These are phyloP conservation scores for Colletotrichum cuscutae DNA, from an alignment of 2,329 filamentous ascomycete species.

Conservation along the genomic window DNA sequence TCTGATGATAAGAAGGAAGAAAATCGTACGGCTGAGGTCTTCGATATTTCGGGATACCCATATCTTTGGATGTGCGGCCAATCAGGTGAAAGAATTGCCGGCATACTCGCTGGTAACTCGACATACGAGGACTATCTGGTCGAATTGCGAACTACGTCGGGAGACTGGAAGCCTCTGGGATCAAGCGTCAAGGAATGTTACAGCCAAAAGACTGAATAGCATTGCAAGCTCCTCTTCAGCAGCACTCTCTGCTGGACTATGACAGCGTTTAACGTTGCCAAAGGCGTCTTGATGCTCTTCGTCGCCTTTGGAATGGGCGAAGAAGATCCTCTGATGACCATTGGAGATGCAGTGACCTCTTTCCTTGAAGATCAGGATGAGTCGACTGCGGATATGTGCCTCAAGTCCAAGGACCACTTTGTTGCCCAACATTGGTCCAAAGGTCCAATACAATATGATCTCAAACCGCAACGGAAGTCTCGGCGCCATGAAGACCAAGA, in stretches of 20 bases:
- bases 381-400: not conserved
- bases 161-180: not conserved
- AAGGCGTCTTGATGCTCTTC: not conserved
- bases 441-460: not conserved
- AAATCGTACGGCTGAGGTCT: not conserved
- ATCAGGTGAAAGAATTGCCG: not conserved
- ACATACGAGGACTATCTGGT: not conserved
- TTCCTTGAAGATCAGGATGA: not conserved
- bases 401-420: not conserved
- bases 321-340: not conserved
- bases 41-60: not conserved
- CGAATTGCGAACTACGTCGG: not conserved
- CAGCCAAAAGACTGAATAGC: not conserved
- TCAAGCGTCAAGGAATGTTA: not conserved
- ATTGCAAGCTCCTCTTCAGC: not conserved
- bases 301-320: not conserved
- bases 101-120: not conserved
- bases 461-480: not conserved
- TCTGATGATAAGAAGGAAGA: not conserved
- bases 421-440: not conserved
- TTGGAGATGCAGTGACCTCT: not conserved
- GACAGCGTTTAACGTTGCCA: not conserved
- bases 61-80: not conserved
- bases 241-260: not conserved
- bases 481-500: not conserved